Percentiles rank a stretch among this genome's conserved stretches.
phyloP scores from a whole-genome alignment of 371 early-diverging fungal genomes.

The Mucor piriformis region DNA sequence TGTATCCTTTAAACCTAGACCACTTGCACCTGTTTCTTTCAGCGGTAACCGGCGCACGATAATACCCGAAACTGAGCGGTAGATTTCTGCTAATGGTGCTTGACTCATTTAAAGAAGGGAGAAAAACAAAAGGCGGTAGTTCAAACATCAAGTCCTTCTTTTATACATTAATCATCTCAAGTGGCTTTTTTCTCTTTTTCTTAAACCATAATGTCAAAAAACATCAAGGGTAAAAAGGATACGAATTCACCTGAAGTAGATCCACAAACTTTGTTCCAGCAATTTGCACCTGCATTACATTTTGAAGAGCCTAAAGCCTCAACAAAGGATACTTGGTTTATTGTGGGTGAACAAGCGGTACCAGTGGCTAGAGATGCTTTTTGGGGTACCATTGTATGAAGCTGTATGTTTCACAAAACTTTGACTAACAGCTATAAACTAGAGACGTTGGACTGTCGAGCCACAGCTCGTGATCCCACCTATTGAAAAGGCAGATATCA shows the following conservation, averaged over 20 bases:
- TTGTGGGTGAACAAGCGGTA: conserved; percentile 41
- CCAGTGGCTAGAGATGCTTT: conserved; percentile 31
- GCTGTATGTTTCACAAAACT: not conserved
- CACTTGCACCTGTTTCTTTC: not conserved
- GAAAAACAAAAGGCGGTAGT: not conserved
- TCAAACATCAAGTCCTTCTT: not conserved
- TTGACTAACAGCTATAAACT: not conserved
- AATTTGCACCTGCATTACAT: conserved; percentile 32
- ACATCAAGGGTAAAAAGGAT: not conserved
- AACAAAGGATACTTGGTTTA: conserved; percentile 23
- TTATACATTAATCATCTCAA: too few species aligned
- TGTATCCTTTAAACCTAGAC: not conserved
- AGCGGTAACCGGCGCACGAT: conserved; percentile 17
- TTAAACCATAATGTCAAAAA: conserved; percentile 4
- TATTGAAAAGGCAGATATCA: conserved; percentile 58
- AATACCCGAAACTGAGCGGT: conserved; percentile 27
- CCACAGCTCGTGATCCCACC: conserved; percentile 76
- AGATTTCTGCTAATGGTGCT: conserved; percentile 7
- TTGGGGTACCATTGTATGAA: conserved; percentile 47
- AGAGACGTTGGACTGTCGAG: conserved; percentile 71
- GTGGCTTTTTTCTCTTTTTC: not conserved
- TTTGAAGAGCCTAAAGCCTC: conserved; percentile 30
- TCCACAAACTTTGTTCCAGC: conserved; percentile 37
- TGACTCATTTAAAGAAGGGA: conserved; percentile 7
- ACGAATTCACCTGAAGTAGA: conserved; percentile 2